Evolutionary conservation across 2,329 filamentous ascomycete genomes (phyloP).

Genomic region (Pestalotiopsis sp.): DNA sequence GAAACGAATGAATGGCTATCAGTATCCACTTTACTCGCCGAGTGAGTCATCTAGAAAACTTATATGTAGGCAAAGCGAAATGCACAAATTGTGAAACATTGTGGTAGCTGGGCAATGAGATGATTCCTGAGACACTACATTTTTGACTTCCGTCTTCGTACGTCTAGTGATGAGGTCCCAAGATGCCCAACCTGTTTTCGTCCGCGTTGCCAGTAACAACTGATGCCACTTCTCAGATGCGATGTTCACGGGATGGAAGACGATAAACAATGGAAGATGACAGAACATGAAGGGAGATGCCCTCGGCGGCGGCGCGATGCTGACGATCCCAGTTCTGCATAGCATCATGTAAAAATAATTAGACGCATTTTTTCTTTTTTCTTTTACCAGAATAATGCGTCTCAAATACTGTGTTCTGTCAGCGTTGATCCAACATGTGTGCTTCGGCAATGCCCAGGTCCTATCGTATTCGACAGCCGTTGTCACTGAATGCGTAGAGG

Average conservation of each 20-base stretch:
- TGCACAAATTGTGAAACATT: neutral
- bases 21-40: neutral
- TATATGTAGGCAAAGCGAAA: too few species aligned
- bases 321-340: neutral
- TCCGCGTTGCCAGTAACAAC: neutral
- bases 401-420: neutral
- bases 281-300: neutral
- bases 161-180: neutral
- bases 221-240: neutral
- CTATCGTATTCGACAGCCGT: neutral
- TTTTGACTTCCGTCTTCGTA: neutral
- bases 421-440: neutral
- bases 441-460: neutral
- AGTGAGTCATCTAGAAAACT: neutral
- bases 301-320: neutral
- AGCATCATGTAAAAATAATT: neutral
- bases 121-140: neutral
- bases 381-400: neutral
- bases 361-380: neutral
- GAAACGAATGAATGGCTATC: neutral
- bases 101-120: neutral
- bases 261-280: neutral
- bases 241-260: neutral
- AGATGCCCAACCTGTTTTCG: neutral
- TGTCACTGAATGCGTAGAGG: constrained; percentile 6